Conservation (phyloP, 2,329 filamentous ascomycete species). For the Sporothrix protearum region DNA sequence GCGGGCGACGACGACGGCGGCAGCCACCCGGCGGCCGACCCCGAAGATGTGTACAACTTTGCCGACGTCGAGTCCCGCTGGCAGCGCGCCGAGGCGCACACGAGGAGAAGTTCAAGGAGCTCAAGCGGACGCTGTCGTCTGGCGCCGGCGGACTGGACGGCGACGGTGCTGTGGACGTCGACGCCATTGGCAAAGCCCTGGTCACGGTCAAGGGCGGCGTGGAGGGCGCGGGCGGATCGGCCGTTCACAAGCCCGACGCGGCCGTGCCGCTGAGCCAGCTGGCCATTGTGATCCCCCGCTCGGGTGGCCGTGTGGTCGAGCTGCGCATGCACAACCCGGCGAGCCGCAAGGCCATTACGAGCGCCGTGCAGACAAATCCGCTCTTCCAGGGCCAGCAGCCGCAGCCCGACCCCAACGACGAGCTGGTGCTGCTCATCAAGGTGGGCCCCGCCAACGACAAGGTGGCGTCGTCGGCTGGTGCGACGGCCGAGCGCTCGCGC, state of each 20-base stretch:
- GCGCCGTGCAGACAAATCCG: slow-evolving; percentile 28
- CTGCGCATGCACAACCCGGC: slow-evolving; percentile 30
- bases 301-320: slow-evolving; percentile 30
- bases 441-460: slow-evolving; percentile 42
- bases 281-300: slow-evolving; percentile 29
- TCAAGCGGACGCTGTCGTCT: slow-evolving; percentile 23
- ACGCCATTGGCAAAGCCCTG: slow-evolving; percentile 26
- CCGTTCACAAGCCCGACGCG: background rate
- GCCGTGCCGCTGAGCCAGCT: slow-evolving; percentile 28
- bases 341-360: slow-evolving; percentile 28
- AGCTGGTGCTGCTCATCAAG: slow-evolving; percentile 55
- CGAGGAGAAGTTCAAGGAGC: slow-evolving; percentile 29
- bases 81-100: slow-evolving; percentile 27
- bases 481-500: slow-evolving; percentile 38
- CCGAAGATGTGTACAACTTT: slow-evolving; percentile 26
- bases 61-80: slow-evolving; percentile 29
- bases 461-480: background rate
- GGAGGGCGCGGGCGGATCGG: background rate
- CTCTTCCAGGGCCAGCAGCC: slow-evolving; percentile 32
- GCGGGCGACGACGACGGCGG: slow-evolving; percentile 18
- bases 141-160: slow-evolving; percentile 19
- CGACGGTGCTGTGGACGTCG: slow-evolving; percentile 26
- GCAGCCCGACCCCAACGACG: slow-evolving; percentile 55
- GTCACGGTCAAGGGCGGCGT: slow-evolving; percentile 20
- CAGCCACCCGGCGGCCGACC: slow-evolving; percentile 22